Evolutionary conservation across 192 early-diverging fungal species (phyloP).

Genomic region (Piromyces sp.): DNA sequence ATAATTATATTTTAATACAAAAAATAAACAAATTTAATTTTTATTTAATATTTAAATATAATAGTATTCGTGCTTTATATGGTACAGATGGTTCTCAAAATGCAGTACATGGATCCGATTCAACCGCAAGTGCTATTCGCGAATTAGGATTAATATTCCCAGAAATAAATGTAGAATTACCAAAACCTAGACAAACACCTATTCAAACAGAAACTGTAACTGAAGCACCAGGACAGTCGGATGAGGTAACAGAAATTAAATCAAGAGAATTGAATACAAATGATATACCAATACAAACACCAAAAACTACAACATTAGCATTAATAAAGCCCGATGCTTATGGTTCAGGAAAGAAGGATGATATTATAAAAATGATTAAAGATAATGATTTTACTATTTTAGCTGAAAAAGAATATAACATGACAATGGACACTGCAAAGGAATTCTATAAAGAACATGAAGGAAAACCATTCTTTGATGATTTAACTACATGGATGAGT

Average conservation of each 20-base stretch:
- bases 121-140: background rate
- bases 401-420: background rate
- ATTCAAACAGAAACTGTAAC: too few relatives aligned
- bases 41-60: too few relatives aligned
- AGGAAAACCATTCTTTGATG: background rate
- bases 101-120: slow-evolving; percentile 1
- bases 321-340: slow-evolving; percentile 5
- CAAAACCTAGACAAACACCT: too few relatives aligned
- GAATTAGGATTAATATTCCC: slow-evolving; percentile 1
- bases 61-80: slow-evolving; percentile 1
- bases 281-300: background rate
- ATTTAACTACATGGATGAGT: background rate
- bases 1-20: too few relatives aligned
- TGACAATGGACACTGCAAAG: background rate
- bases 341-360: background rate
- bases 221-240: too few relatives aligned
- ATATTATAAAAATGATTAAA: background rate
- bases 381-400: background rate
- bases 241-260: too few relatives aligned
- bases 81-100: background rate
- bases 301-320: background rate
- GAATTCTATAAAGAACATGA: slow-evolving; percentile 1
- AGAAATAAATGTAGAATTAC: background rate
- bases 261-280: too few relatives aligned
- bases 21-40: too few relatives aligned